Evolutionary conservation across 345 rosid species (phyloP), one percentile per base, ranked within the genome.

Genomic region (Iberis pinnata): DNA sequence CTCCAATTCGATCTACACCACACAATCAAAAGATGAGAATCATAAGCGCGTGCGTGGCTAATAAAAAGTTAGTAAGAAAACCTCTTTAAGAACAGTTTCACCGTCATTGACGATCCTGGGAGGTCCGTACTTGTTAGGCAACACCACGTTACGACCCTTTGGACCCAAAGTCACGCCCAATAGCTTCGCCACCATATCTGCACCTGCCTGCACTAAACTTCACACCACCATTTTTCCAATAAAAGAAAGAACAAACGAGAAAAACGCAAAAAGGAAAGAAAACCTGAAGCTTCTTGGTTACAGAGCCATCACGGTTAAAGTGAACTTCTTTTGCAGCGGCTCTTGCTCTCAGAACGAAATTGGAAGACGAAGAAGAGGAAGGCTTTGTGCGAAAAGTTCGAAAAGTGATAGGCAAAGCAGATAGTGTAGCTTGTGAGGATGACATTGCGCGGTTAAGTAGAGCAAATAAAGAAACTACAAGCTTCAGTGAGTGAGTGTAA

Each of bases 71-170:
- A 16, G 29, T 2, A 27, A 18, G 0, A 7, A 13, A 42, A 29
- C 97, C 95, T 89, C 71, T 58, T 82, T 89, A 43, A 89, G 97
- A 37, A 89, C 88, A 31, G 95, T 86, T 74, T 86, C 95, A 18
- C 97, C 97, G 40, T 89, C 97, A 61, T 89, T 89, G 61, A 89
- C 95, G 65, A 89, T 89, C 83, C 70, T 82, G 10, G 95, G 97
- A 41, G 95, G 86, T 40, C 97, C 95, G 54, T 89, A 89, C 79
- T 83, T 83, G 71, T 89, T 86, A 72, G 75, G 79, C 76, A 89
- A 68, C 68, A 89, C 87, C 31, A 89, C 95, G 65, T 89, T 89
- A 67, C 97, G 78, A 53, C 97, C 97, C 65, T 82, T 86, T 22
- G 97, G 97, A 53, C 97, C 97, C 63, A 89, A 70, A 35, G 97